Evolutionary conservation across 352 stramenopile species (phyloP), one percentile per base, ranked within the genome.

Genomic region (Globisporangium lucens): DNA sequence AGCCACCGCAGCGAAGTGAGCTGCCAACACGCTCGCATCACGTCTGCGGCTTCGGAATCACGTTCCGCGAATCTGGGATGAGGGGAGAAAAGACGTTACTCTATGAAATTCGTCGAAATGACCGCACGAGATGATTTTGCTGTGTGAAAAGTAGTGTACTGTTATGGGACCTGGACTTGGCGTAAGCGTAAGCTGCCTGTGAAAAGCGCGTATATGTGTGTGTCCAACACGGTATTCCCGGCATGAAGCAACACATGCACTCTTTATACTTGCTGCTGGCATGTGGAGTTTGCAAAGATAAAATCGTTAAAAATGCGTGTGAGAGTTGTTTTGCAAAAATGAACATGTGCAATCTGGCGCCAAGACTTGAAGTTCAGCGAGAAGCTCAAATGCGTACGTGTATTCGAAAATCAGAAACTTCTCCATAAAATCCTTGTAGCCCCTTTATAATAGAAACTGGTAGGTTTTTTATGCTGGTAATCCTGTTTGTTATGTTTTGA

Each of bases 1-100:
- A 38, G 35, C 35, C 35, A 38, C 35, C 9, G 35, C 47, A 9
- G 27, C 13, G 52, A 58, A 58, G 52, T 41, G 52, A 9, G 13
- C 13, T 38, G 52, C 52, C 52, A 58, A n/a, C 52, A 43, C 55
- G 29, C 55, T 2, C 20, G 55, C 55, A 60, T 60, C 55, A 60
- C 55, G 13, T 56, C 49, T 20, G 22, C 51, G 8, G n/a, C 22
- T 35, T 29, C n/a, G 51, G 22, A 35, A 29, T 6, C 5, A 33
- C 12, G 51, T 56, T 56, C 51, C 15, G 51, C 13, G 30, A 38
- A 57, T 57, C 51, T 22, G 52, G 52, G 24, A 58, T 57, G 24
- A 58, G 36, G 12, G 24, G 36, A 43, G 36, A 8, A 49, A 49
- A 6, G 41, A 8, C 24, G 24, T 24, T 24, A 24, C 24, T 24